Evolutionary conservation across 1,139 yeast genomes (phyloP).

Genomic region (Ogataea hybrid): DNA sequence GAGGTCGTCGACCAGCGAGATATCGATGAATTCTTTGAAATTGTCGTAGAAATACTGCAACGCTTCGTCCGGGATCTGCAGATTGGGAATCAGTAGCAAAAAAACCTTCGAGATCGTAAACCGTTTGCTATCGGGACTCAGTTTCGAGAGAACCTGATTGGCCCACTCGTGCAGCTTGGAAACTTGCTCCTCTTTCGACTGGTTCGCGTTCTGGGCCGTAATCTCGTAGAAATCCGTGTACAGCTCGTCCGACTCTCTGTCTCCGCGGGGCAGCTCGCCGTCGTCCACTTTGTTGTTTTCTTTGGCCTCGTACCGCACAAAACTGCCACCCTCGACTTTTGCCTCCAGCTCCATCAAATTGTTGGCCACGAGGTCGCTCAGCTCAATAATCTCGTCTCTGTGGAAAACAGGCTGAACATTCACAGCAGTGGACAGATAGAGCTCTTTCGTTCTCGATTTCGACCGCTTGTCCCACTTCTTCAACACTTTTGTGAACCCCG

Average conservation of each 20-base stretch:
- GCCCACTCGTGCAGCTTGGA: constrained; percentile 30
- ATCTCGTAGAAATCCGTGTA: constrained; percentile 33
- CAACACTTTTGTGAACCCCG: constrained; percentile 91
- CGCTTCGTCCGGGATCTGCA: constrained; percentile 48
- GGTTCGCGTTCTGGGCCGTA: constrained; percentile 30
- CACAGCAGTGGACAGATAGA: constrained; percentile 87
- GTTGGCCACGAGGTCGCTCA: constrained; percentile 79
- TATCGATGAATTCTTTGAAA: constrained; percentile 44
- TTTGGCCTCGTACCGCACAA: constrained; percentile 23
- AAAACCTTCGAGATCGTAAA: constrained; percentile 54
- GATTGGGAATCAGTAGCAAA: constrained; percentile 56
- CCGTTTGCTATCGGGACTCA: constrained; percentile 24
- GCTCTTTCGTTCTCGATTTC: constrained; percentile 89
- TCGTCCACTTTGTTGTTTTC: constrained; percentile 4
- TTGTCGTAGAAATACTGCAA: constrained; percentile 44
- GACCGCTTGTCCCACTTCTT: constrained; percentile 98
- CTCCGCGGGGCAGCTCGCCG: constrained; percentile 5
- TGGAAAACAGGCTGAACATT: constrained; percentile 97
- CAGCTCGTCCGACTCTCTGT: constrained; percentile 26
- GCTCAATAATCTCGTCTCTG: constrained; percentile 77
- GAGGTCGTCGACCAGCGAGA: constrained; percentile 35
- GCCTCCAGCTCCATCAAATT: constrained; percentile 83
- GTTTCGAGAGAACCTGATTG: constrained; percentile 28
- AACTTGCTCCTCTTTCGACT: constrained; percentile 25
- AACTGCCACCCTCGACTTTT: constrained; percentile 66